These are phyloP conservation scores for Elongisporangium prolatum DNA, from an alignment of 352 stramenopile genomes.

Conservation along the genomic window DNA sequence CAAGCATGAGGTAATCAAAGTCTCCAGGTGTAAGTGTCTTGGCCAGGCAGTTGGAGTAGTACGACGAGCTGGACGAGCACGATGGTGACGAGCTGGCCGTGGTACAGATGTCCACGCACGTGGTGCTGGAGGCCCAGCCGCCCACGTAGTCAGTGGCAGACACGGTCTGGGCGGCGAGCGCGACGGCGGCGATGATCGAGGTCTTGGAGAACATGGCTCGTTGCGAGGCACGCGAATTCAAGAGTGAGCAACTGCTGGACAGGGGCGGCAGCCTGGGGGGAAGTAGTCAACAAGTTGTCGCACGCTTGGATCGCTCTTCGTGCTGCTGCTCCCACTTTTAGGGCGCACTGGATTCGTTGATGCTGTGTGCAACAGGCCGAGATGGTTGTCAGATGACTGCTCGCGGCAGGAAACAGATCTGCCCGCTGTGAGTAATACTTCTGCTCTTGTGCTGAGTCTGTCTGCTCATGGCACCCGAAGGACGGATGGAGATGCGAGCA, in stretches of 20 bases:
- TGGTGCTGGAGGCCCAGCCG: constrained; percentile 20
- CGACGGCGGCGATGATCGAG: not conserved
- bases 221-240: not conserved
- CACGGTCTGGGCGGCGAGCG: not conserved
- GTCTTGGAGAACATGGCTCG: not conserved
- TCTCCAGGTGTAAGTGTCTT: constrained; percentile 37
- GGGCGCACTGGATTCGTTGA: not conserved
- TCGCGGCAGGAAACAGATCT: not conserved
- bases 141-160: constrained; percentile 35
- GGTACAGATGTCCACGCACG: constrained; percentile 47
- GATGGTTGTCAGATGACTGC: not conserved
- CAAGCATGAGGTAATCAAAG: constrained; percentile 49
- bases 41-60: constrained; percentile 26
- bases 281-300: not conserved
- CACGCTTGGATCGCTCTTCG: not conserved
- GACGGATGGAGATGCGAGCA: no score
- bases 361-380: not conserved
- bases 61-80: constrained; percentile 26
- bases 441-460: no score
- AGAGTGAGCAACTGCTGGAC: not conserved
- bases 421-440: not conserved
- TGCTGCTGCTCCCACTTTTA: not conserved
- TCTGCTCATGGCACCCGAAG: no score
- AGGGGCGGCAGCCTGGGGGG: no score
- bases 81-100: constrained; percentile 8